phyloP scores from a whole-genome alignment of 2,329 filamentous ascomycete genomes.

The Aspergillus calidoustus region DNA sequence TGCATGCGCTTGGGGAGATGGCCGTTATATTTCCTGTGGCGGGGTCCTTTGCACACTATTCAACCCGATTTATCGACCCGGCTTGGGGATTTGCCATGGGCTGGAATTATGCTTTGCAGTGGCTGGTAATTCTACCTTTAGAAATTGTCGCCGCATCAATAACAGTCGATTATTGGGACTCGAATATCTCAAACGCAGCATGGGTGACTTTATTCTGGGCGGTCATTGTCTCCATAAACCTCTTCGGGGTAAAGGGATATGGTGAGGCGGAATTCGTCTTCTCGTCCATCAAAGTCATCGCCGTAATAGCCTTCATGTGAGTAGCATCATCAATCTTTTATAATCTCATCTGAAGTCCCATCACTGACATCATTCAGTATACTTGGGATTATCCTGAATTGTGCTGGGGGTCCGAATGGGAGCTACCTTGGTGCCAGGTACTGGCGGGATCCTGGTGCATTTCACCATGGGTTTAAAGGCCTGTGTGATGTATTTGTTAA shows the following conservation, averaged over 20 bases:
- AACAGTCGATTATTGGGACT: slow-evolving; percentile 80
- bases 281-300: slow-evolving; percentile 81
- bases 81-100: slow-evolving; percentile 96
- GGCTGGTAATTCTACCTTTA: slow-evolving; percentile 80
- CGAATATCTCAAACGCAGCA: slow-evolving; percentile 66
- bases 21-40: slow-evolving; percentile 89
- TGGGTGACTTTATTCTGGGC: slow-evolving; percentile 84
- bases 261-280: slow-evolving; percentile 90
- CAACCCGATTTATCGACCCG: slow-evolving; percentile 88
- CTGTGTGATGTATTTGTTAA: slow-evolving; percentile 68
- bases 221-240: slow-evolving; percentile 77
- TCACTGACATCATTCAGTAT: slow-evolving; percentile 58
- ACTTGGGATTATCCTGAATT: slow-evolving; percentile 83
- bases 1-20: slow-evolving; percentile 89
- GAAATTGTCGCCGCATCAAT: slow-evolving; percentile 87
- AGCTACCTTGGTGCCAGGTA: slow-evolving; percentile 80
- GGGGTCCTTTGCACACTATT: slow-evolving; percentile 90
- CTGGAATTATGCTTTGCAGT: slow-evolving; percentile 91
- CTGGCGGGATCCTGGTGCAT: slow-evolving; percentile 79
- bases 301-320: slow-evolving; percentile 86
- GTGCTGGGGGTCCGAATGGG: slow-evolving; percentile 72
- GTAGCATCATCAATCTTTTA: slow-evolving; percentile 32
- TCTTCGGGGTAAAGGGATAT: slow-evolving; percentile 87
- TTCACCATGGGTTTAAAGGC: slow-evolving; percentile 69
- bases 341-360: neutral